These are phyloP conservation scores for Ambrosiella xylebori DNA, from an alignment of 2,329 filamentous ascomycete species.

Conservation along the genomic window DNA sequence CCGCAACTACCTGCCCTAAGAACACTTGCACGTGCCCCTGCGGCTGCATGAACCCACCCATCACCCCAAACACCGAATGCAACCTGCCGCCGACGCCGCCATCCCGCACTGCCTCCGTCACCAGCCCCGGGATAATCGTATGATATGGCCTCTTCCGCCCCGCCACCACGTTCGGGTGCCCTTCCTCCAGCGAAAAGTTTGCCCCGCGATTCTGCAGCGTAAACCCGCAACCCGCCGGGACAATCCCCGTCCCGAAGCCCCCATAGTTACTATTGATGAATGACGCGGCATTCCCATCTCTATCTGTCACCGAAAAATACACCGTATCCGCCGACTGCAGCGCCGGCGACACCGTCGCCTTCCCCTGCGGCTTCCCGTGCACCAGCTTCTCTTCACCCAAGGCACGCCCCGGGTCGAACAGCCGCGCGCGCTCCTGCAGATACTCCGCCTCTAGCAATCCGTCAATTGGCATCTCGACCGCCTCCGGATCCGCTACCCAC, in stretches of 20 bases:
- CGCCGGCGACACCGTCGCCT: slow-evolving; percentile 43
- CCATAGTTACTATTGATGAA: slow-evolving; percentile 95
- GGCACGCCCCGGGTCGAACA: slow-evolving; percentile 41
- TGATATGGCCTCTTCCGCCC: slow-evolving; percentile 86
- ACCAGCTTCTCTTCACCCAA: slow-evolving; percentile 44
- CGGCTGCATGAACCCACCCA: slow-evolving; percentile 98
- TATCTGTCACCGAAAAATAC: slow-evolving; percentile 76
- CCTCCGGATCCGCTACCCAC: slow-evolving; percentile 75
- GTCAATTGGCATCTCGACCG: slow-evolving; percentile 42
- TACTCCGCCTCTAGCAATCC: slow-evolving; percentile 54
- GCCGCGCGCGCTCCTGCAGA: slow-evolving; percentile 48
- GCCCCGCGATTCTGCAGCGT: slow-evolving; percentile 85
- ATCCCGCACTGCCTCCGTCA: slow-evolving; percentile 46
- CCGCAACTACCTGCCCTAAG: slow-evolving; percentile 72
- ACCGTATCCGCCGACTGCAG: slow-evolving; percentile 81
- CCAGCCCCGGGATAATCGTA: slow-evolving; percentile 87
- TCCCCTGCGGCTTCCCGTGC: slow-evolving; percentile 39
- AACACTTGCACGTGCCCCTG: slow-evolving; percentile 91
- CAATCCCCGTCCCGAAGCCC: slow-evolving; percentile 73
- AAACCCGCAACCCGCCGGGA: slow-evolving; percentile 76
- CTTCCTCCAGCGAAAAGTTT: slow-evolving; percentile 57
- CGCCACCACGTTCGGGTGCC: slow-evolving; percentile 64
- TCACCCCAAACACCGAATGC: slow-evolving; percentile 82
- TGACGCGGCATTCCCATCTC: slow-evolving; percentile 71
- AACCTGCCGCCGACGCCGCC: slow-evolving; percentile 42